Evolutionary conservation across 2,329 filamentous ascomycete genomes (phyloP), one percentile per base, ranked within the genome.

Genomic region (Xylariaceae sp.): DNA sequence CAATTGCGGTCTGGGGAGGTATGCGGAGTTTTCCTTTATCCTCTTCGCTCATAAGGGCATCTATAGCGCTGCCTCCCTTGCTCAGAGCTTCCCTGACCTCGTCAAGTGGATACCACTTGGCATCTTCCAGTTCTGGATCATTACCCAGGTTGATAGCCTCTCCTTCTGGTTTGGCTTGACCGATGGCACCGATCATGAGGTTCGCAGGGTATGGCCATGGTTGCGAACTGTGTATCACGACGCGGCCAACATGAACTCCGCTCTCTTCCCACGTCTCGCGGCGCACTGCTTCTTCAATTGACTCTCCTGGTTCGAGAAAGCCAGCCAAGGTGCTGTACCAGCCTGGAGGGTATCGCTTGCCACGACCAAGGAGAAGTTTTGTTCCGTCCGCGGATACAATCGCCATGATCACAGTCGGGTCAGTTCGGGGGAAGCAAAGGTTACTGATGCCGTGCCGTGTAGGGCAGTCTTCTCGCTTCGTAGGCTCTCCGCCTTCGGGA

Each of bases 341-440:
- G 69, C 88, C 69, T 1, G 82, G 77, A 1, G 94, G 94, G 80
- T 87, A 99, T 48, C 89, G 82, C 71, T 88, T 89, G 65, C 89
- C 84, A 13, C 94, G 86, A 36, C 94, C 94, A 1, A 99, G 86
- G 7, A 99, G 82, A 38, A 96, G 74, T 55, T 84, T 83, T 59
- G 86, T 81, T 45, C 88, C 88, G 61, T 95, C 89, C 46, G 86
- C 78, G 48, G 88, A 95, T 31, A 97, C 82, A 11, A 97, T 87
- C 1, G 92, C 93, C 73, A 95, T 92, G 72, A 99, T 99, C 69
- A 97, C 91, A 28, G 90, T 96, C 1, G 92, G 91, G 63, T 97
- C 92, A 2, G 93, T 97, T 46, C 92, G 84, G 2, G 93, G 93
- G 77, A 97, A 97, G 65, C 81, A 87, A 48, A 97, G 79, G 72